A percentile compares a stretch with the other conserved stretches of the same genome.
Evolutionary conservation across 768 basidiomycete genomes (phyloP).

Genomic region (Boletus insuetus): DNA sequence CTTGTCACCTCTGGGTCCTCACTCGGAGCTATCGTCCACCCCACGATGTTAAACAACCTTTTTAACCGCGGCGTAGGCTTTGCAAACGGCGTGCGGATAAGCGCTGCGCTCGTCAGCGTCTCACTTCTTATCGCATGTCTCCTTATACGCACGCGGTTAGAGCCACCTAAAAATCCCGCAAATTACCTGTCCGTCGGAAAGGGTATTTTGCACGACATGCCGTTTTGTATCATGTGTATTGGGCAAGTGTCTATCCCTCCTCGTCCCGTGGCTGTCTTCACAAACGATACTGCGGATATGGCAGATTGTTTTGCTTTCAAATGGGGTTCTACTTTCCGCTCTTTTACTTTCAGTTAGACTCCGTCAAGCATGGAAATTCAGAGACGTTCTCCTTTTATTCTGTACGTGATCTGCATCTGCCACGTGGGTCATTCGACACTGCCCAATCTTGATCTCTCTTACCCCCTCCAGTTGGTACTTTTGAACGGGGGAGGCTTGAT

Average conservation of each 20-base stretch:
- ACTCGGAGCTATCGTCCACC: constrained; percentile 25
- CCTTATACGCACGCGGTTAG: constrained; percentile 40
- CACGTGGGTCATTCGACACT: not conserved
- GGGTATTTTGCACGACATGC: constrained; percentile 11
- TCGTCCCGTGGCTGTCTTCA: not conserved
- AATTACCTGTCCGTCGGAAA: constrained; percentile 18
- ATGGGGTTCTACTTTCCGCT: constrained; percentile 47
- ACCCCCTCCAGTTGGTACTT: constrained; percentile 41
- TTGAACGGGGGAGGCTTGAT: constrained; percentile 50
- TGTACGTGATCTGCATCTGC: constrained; percentile 28
- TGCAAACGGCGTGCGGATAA: constrained; percentile 47
- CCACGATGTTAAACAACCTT: constrained; percentile 32
- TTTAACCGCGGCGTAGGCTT: constrained; percentile 32
- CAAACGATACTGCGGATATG: not conserved
- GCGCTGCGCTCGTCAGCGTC: constrained; percentile 40
- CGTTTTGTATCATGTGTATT: constrained; percentile 16
- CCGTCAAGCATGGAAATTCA: constrained; percentile 45
- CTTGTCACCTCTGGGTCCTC: constrained; percentile 40
- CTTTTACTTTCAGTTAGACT: constrained; percentile 56
- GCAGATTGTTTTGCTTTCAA: constrained; percentile 27
- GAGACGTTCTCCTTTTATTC: constrained; percentile 55
- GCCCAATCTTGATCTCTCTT: not conserved
- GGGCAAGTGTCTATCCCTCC: constrained; percentile 17
- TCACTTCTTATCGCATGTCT: constrained; percentile 34
- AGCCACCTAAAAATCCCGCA: constrained; percentile 21